Evolutionary conservation across 371 early-diverging fungal genomes (phyloP).

Genomic region (Mortierella sp.): DNA sequence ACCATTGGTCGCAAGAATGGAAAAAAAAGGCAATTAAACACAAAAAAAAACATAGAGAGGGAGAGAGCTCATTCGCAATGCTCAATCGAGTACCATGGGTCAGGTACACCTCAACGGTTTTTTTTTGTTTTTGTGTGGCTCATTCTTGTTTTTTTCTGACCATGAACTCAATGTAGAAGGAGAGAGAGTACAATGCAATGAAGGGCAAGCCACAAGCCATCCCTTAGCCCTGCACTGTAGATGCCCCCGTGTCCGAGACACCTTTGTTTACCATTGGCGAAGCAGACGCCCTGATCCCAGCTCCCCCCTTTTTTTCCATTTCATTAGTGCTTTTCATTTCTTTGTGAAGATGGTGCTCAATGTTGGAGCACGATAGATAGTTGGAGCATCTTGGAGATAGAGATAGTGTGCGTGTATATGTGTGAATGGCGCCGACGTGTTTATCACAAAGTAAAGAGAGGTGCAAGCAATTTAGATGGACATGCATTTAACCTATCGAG

Average conservation of each 20-base stretch:
- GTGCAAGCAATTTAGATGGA: too few species aligned
- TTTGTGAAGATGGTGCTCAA: not conserved
- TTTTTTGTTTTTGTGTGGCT: not conserved
- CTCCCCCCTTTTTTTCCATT: not conserved
- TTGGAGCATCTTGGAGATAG: not conserved
- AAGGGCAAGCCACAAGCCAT: too few species aligned
- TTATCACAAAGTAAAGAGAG: not conserved
- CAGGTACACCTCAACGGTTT: not conserved
- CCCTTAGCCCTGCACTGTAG: too few species aligned
- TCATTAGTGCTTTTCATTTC: not conserved
- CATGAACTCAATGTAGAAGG: not conserved
- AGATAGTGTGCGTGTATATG: not conserved
- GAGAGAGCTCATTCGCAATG: too few species aligned
- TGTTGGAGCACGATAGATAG: not conserved
- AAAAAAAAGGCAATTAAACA: slow-evolving; percentile 1
- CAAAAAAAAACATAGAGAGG: not conserved
- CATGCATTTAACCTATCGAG: too few species aligned
- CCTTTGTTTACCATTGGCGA: slow-evolving; percentile 4
- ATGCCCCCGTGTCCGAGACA: too few species aligned
- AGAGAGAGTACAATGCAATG: too few species aligned
- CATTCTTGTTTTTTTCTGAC: not conserved
- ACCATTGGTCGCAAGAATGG: not conserved
- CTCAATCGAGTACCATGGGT: not conserved
- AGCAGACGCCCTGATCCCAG: not conserved
- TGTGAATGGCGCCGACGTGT: not conserved